Evolutionary conservation across 2,329 filamentous ascomycete genomes (phyloP), one percentile per base, ranked within the genome.

Genomic region (Cadophora luteo-olivacea): DNA sequence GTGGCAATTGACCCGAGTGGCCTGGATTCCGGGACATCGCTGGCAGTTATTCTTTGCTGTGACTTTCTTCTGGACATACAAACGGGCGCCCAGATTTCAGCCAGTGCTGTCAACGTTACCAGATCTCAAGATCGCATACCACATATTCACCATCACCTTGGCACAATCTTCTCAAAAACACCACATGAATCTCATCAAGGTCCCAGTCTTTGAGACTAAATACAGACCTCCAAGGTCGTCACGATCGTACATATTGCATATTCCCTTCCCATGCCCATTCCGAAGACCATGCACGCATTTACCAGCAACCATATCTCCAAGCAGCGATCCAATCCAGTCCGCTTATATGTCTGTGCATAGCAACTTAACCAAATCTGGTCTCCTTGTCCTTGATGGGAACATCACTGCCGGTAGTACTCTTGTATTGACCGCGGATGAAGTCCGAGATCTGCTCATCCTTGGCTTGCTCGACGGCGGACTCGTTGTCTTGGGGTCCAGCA

Each of bases 391-490:
- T 82, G 78, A 93, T 81, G 33, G 89, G 89, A 64, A 94, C 78
- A 8, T 94, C 92, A 6, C 81, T 87, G 68, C 92, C 92, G 0
- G 90, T 91, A 0, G 81, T 77, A 58, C 75, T 81, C 85, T 93
- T 93, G 85, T 93, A 94, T 80, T 91, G 83, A 52, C 79, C 80
- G 48, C 92, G 87, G 74, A 95, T 88, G 78, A 86, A 90, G 78
- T 93, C 90, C 33, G 87, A 89, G 74, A 94, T 92, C 78, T 91
- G 84, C 80, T 93, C 90, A 78, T 96, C 93, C 82, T 95, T 94
- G 74, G 90, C 91, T 81, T 97, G 92, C 81, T 97, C 93, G 24
- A 89, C 77, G 5, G 92, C 92, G 62, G 80, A 84, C 80, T 91
- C 91, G 78, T 93, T 92, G 81, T 86, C 83, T 82, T 96, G 92